phyloP scores from a whole-genome alignment of 2,329 filamentous ascomycete species.

The Tolypocladium ophioglossoides region DNA sequence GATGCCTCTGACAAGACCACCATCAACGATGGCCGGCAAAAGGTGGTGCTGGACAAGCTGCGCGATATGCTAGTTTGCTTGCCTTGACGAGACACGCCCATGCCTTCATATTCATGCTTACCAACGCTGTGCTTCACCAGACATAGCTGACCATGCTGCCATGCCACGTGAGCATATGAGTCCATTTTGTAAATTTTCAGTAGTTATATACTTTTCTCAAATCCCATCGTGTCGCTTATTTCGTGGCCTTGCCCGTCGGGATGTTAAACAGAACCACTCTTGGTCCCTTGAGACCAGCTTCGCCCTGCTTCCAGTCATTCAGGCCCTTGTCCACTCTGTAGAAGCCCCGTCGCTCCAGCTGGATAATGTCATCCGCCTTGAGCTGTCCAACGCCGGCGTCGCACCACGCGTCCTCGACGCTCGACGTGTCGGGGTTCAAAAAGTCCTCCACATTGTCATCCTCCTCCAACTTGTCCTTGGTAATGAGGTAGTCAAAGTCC shows the following conservation, averaged over 20 bases:
- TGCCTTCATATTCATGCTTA: background rate
- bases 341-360: conserved; percentile 89
- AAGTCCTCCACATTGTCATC: conserved; percentile 80
- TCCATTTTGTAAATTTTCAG: background rate
- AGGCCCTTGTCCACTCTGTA: conserved; percentile 70
- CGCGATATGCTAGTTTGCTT: conserved; percentile 3
- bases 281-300: conserved; percentile 36
- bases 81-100: background rate
- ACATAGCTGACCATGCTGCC: too few species aligned
- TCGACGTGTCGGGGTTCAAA: conserved; percentile 66
- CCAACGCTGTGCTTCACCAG: background rate
- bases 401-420: conserved; percentile 62
- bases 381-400: conserved; percentile 71
- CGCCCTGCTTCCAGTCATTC: conserved; percentile 36
- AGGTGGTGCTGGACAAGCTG: conserved; percentile 19
- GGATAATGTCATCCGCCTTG: conserved; percentile 84
- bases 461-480: conserved; percentile 87
- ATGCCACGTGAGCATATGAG: too few species aligned
- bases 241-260: conserved; percentile 34
- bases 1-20: conserved; percentile 51
- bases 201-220: background rate
- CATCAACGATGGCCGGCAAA: conserved; percentile 17
- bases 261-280: conserved; percentile 45
- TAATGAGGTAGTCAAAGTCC: conserved; percentile 92
- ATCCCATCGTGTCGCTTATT: conserved; percentile 2